Evolutionary conservation across 768 basidiomycete species (phyloP), one percentile per base, ranked within the genome.

Genomic region (Kwoniella shandongensis): DNA sequence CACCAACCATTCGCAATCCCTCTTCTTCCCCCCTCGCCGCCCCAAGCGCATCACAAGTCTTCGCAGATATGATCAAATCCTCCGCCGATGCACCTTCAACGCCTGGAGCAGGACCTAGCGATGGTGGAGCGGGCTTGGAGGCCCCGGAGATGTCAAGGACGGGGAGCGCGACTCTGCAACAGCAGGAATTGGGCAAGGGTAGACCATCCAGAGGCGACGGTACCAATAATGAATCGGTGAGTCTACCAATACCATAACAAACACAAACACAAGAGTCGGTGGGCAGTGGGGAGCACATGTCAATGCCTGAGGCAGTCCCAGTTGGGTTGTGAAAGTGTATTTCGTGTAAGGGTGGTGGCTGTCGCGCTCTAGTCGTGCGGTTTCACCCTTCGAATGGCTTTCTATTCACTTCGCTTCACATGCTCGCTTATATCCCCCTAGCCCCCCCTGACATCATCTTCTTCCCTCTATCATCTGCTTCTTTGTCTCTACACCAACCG

Each of bases 1-100:
- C 67, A 1, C 61, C 60, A 11, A 69, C 67, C 7, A 57, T 69
- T 18, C 47, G 67, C 18, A 41, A 59, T 18, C 6, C 32, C 32
- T 35, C 18, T 13, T 51, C 48, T 6, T 18, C 11, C 17, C 51
- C 46, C 38, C 35, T 30, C 38, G 27, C 20, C 15, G 22, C 20
- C 11, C 49, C 56, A 15, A 38, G 41, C 2, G 49, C 49, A 25
- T 25, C 56, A 20, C 56, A 58, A 44, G 47, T 46, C 29, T 58
- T 58, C 49, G 56, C 56, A 22, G 56, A 51, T n/a, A 51, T 58
- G 22, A 26, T 56, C 7, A 48, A 56, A 50, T 55, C 54, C 4
- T 30, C 44, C 38, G 26, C 54, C 2, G 10, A 22, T 22, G 5
- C 23, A 41, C 22, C 44, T 11, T 2, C 12, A 26, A 44, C 54